phyloP scores from a whole-genome alignment of 179 eudicot species.

The Silene noctiflora region DNA sequence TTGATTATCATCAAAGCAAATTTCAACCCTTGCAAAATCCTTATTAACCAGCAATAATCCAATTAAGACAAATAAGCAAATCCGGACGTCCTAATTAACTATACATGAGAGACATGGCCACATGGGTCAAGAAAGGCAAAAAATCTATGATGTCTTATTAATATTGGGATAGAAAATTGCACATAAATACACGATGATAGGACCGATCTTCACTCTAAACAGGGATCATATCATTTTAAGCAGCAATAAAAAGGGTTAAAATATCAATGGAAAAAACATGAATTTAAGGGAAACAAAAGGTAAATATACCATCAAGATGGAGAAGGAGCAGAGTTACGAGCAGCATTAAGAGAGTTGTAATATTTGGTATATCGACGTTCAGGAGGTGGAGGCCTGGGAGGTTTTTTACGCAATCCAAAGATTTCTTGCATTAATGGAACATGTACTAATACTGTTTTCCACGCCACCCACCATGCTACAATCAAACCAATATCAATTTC shows the following conservation, averaged over 20 bases:
- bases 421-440: constrained; percentile 85
- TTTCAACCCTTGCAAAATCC: not conserved
- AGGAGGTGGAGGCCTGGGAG: constrained; percentile 44
- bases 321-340: constrained; percentile 17
- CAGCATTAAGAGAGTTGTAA: constrained; percentile 36
- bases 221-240: too few relatives aligned
- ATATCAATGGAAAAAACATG: not conserved
- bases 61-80: too few relatives aligned
- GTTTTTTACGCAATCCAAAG: constrained; percentile 64
- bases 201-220: too few relatives aligned
- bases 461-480: constrained; percentile 77
- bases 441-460: constrained; percentile 79
- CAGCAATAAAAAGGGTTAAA: not conserved
- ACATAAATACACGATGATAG: not conserved
- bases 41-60: not conserved
- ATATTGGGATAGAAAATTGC: not conserved
- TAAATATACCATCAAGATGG: constrained; percentile 19
- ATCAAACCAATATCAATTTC: not conserved
- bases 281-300: not conserved
- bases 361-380: constrained; percentile 41
- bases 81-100: too few relatives aligned
- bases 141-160: too few relatives aligned
- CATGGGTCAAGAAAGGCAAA: too few relatives aligned
- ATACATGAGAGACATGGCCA: not conserved
- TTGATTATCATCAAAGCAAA: not conserved